Base-by-base conservation (phyloP, 2,329 filamentous ascomycete species). In the Exserohilum rostratum region DNA sequence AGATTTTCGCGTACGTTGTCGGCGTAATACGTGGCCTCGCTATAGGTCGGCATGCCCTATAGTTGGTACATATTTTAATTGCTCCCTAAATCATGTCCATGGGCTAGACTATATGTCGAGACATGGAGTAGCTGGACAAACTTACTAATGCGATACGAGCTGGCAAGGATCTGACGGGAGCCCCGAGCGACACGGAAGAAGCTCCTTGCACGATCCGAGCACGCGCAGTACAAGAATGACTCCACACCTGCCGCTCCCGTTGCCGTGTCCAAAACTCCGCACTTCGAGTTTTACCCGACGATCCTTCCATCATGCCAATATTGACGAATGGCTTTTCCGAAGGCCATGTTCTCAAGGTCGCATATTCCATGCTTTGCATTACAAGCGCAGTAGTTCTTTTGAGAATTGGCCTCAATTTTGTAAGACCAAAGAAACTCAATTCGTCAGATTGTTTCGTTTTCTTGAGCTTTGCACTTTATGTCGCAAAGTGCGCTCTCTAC, bases 401-500 rank as follows among this genome's bases (percentile, higher is more conserved):
- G 17, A 40, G 60, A 31, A 40, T 52, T 12, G 51, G 48, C 11
- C 49, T 62, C 43, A 49, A 50, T 12, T 12, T 62, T 4, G 9
- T 55, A 7, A 47, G 17, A 6, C 52, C 49, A 6, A 56, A 49
- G 20, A 43, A 27, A 5, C 17, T 58, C 6, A 56, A 43, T 22
- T 46, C 35, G 6, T 56, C 54, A 2, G 57, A 62, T 18, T 50
- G 33, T 17, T 58, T 73, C 13, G 57, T 73, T 10, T 50, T 67
- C 12, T 11, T 67, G 7, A 61, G 65, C 3, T 57, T 62, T 25
- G 64, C 67, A 20, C 73, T 75, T 50, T 61, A 74, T 52, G 38
- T 60, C 10, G 53, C 48, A 4, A 58, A 62, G 29, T 58, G 62
- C 37, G 46, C 51, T 15, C 43, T 76, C 9, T 78, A 77, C 53